Base-by-base conservation (phyloP, 371 early-diverging fungal species). In the Lichtheimia hyalospora region DNA sequence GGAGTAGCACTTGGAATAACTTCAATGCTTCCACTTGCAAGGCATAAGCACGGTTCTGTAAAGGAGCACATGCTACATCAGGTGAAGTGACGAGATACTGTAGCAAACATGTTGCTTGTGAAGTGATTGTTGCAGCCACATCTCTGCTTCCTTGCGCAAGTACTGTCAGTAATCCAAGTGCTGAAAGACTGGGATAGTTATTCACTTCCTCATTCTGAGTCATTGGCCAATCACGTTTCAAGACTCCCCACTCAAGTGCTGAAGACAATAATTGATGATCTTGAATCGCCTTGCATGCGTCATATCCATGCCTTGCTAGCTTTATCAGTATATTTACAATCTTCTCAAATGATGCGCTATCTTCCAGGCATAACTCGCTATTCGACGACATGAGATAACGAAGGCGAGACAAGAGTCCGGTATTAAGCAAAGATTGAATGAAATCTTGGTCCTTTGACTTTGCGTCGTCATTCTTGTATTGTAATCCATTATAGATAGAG, bases 361-460 rank as follows among this genome's bases (percentile, higher is more conserved):
- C 80, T 6, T 70, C 53, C 2, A 66, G 61, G 52, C 75, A 70
- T 28, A 80, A 62, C 42, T 73, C 68, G 49, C 69, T 73, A 23
- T 69, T 51, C 10, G 67, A 46, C 15, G 58, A 61, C 16, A 86
- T 56, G 15, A 89, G 64, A 53, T 83, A 87, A 1, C 83, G 71
- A 7, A 86, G 51, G 12, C 89, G 82, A 16, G 79, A 73, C 14
- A 87, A 63, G 8, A 87, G 55, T 49, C 84, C 71, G 75, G 84
- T 89, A 70, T 25, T 81, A 70, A 3, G 77, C 84, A 41, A 86
- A 39, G 16, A 68, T 69, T 3, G 82, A 83, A 65, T 83, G 74
- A 34, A 34, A 16, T 70, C 64, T 28, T 60, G 50, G 15, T 63
- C 52, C 5, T 63, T 63, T 16, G 57, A 48, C 28, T 70, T 69